phyloP scores from a whole-genome alignment of 2,329 filamentous ascomycete species.

The Talaromyces sp. region DNA sequence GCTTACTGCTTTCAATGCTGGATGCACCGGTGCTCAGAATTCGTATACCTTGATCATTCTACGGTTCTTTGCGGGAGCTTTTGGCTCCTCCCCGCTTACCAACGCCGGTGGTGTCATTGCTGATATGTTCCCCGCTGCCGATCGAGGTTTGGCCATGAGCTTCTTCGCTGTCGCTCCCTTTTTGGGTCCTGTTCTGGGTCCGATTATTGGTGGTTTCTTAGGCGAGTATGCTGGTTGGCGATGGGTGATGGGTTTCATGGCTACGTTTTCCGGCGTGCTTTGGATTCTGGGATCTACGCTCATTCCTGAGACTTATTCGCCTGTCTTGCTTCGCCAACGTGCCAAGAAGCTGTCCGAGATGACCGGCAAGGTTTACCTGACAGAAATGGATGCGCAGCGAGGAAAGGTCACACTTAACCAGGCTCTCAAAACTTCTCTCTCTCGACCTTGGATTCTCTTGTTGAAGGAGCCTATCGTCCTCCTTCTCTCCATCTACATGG shows the following conservation, averaged over 20 bases:
- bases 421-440: conserved; percentile 50
- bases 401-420: conserved; percentile 42
- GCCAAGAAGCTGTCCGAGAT: conserved; percentile 50
- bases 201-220: conserved; percentile 67
- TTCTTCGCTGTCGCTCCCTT: conserved; percentile 68
- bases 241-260: conserved; percentile 65
- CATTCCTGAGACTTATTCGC: conserved; percentile 47
- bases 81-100: conserved; percentile 62
- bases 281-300: conserved; percentile 43
- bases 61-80: conserved; percentile 65
- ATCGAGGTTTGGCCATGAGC: conserved; percentile 59
- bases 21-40: conserved; percentile 56
- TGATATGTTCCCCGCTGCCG: conserved; percentile 57
- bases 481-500: conserved; percentile 51
- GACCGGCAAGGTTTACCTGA: conserved; percentile 51
- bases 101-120: conserved; percentile 64
- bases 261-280: conserved; percentile 62
- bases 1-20: conserved; percentile 63
- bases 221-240: conserved; percentile 65
- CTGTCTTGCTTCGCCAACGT: conserved; percentile 52
- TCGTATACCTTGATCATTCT: conserved; percentile 63
- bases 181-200: conserved; percentile 63
- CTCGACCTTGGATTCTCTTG: conserved; percentile 50
- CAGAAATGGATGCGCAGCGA: conserved; percentile 41
- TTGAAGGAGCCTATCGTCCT: conserved; percentile 54